Evolutionary conservation across 208 protist species (phyloP).

Genomic region (Lotmaria passim): DNA sequence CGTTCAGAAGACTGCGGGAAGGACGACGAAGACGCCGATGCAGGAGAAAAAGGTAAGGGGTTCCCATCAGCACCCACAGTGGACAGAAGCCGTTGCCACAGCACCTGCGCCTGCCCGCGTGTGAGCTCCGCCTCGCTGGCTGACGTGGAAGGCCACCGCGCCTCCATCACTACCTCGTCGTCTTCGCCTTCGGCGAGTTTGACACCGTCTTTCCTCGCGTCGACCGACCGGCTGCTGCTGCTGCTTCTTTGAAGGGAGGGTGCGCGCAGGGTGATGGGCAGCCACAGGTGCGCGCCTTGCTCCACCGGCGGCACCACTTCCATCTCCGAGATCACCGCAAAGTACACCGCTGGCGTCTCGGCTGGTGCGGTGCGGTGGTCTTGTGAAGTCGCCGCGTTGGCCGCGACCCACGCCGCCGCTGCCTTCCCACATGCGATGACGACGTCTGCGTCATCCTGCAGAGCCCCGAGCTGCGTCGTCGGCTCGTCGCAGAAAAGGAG

Average conservation of each 20-base stretch:
- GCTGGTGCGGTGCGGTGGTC: neutral
- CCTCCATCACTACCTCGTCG: neutral
- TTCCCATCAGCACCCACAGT: slow-evolving; percentile 22
- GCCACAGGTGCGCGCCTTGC: slow-evolving; percentile 39
- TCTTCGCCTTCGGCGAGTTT: too few species aligned
- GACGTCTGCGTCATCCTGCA: slow-evolving; percentile 67
- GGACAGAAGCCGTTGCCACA: slow-evolving; percentile 33
- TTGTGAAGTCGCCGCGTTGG: slow-evolving; percentile 16
- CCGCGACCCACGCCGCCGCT: slow-evolving; percentile 47
- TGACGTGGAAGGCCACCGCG: slow-evolving; percentile 2
- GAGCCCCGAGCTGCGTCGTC: slow-evolving; percentile 46
- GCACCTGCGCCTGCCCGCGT: slow-evolving; percentile 17
- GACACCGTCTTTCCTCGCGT: too few species aligned
- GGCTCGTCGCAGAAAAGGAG: slow-evolving; percentile 64
- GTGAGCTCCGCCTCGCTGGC: slow-evolving; percentile 3
- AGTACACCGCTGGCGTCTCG: slow-evolving; percentile 16
- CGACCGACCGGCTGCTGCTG: too few species aligned
- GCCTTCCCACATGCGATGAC: slow-evolving; percentile 69
- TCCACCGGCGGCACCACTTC: slow-evolving; percentile 43
- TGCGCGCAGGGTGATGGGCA: slow-evolving; percentile 29
- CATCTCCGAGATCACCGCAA: slow-evolving; percentile 54
- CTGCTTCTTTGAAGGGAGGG: neutral
- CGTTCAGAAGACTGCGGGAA: neutral
- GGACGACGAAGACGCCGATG: neutral
- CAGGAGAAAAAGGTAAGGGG: too few species aligned